A percentile compares a stretch with the other conserved stretches of the same genome.
phyloP scores from a whole-genome alignment of 164 flowering plant genomes.

The Aristolochia fimbriata region DNA sequence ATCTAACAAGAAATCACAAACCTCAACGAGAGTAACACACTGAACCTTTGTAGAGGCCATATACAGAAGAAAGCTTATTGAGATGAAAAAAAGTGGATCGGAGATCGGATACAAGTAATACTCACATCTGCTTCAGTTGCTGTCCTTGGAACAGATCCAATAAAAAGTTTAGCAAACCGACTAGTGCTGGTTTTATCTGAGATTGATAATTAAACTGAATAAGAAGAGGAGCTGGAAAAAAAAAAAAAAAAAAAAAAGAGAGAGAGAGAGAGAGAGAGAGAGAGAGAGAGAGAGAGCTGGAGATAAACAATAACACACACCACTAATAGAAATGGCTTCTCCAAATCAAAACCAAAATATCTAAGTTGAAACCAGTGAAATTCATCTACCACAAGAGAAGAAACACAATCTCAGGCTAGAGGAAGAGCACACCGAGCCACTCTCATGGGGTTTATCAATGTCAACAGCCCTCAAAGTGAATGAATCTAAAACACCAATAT shows the following conservation, averaged over 20 bases:
- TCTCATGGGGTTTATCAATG: too few relatives aligned
- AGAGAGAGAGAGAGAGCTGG: neutral
- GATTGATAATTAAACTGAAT: neutral
- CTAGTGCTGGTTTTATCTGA: constrained; percentile 50
- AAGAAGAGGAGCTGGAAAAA: neutral
- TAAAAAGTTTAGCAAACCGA: constrained; percentile 76
- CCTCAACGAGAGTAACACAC: neutral
- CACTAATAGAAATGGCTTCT: neutral
- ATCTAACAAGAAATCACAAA: constrained; percentile 31
- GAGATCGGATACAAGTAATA: neutral
- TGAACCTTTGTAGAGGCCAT: neutral
- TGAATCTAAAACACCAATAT: too few relatives aligned
- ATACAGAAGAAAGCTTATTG: neutral
- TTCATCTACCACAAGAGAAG: neutral
- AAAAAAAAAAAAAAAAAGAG: neutral
- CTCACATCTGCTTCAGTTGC: constrained; percentile 88
- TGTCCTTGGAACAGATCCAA: constrained; percentile 93
- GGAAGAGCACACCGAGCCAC: too few relatives aligned
- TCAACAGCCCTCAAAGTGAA: too few relatives aligned
- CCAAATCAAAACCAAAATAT: neutral
- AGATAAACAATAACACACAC: neutral
- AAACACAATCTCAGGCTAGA: neutral
- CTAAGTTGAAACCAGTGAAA: neutral
- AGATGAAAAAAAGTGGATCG: neutral
- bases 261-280: too few relatives aligned